Evolutionary conservation across 768 basidiomycete genomes (phyloP), one percentile per base, ranked within the genome.

Genomic region (Asterophora parasitica): DNA sequence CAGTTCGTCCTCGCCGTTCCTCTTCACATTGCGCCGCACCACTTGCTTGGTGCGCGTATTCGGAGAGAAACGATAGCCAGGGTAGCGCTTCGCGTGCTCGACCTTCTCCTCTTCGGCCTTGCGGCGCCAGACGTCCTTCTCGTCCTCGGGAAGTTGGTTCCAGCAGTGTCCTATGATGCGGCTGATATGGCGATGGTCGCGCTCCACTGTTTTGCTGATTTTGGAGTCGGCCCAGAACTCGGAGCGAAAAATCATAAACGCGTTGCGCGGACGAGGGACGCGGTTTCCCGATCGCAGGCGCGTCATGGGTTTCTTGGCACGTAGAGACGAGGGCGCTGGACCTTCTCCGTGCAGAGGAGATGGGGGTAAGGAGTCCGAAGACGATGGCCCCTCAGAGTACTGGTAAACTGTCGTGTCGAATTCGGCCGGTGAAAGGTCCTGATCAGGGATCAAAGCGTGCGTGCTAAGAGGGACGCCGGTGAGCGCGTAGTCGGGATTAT

Each of bases 191-290:
- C 79, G 68, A 56, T 81, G 75, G 58, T 83, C 77, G 52, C 68
- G 71, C 57, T 83, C 81, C 53, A 81, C 66, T 15, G 58, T 62
- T n/a, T 68, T 65, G 42, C 54, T 61, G 50, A 79, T 70, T 50
- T 74, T 77, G 34, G 76, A 71, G 6, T 72, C 70, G 3, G 76
- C 73, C 33, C 78, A 76, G 42, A 84, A 80, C 46, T 75, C 78
- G 19, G 78, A 82, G 16, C 81, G 74, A 61, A 77, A 83, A 60
- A 83, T 74, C 71, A 83, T 89, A 73, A 92, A 94, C 8, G 89
- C 84, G 59, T 93, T 94, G 46, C 85, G 76, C 1, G 91, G 91
- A 11, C 90, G 82, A 27, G 81, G 82, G 31, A 91, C 77, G 60
- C 82, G 82, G 30, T 71, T 72, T 8, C 66, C 65, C 49, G 68